phyloP scores from a whole-genome alignment of 352 stramenopile species.

The Phytophthora idaei region DNA sequence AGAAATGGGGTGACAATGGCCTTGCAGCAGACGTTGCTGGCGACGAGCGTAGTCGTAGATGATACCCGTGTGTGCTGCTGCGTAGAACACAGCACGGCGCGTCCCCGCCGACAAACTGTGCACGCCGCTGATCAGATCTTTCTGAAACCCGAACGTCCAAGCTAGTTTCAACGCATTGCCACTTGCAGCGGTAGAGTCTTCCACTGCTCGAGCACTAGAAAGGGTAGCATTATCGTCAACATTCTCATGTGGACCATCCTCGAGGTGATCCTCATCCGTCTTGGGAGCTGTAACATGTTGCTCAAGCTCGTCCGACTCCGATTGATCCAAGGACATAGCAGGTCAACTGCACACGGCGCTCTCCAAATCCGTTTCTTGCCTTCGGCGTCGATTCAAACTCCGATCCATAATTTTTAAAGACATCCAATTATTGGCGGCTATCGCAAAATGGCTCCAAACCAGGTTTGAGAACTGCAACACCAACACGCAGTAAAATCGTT shows the following conservation, averaged over 20 bases:
- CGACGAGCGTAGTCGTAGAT: conserved; percentile 92
- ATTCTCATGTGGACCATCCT: conserved; percentile 1
- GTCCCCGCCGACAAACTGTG: conserved; percentile 79
- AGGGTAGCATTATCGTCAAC: conserved; percentile 1
- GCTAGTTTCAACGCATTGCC: conserved; percentile 69
- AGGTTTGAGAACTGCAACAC: too few species aligned
- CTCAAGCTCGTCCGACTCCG: conserved; percentile 6
- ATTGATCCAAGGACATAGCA: conserved; percentile 20
- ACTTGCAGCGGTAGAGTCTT: conserved; percentile 10
- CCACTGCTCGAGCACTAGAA: conserved; percentile 1
- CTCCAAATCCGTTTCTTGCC: conserved; percentile 31
- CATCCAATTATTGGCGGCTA: too few species aligned
- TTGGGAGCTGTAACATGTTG: conserved; percentile 6
- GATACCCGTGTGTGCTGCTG: conserved; percentile 91
- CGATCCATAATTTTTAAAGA: neutral
- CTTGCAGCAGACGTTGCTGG: conserved; percentile 89
- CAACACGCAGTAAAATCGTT: conserved; percentile 15
- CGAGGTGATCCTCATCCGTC: neutral
- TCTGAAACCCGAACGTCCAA: conserved; percentile 94
- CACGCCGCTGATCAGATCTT: conserved; percentile 86
- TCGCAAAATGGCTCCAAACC: too few species aligned
- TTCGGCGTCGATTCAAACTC: conserved; percentile 19
- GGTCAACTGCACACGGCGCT: neutral
- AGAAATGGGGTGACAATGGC: conserved; percentile 92
- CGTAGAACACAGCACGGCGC: conserved; percentile 88